Evolutionary conservation across 176 grass and related monocot species (phyloP).

Genomic region (Oryza glumipatula): DNA sequence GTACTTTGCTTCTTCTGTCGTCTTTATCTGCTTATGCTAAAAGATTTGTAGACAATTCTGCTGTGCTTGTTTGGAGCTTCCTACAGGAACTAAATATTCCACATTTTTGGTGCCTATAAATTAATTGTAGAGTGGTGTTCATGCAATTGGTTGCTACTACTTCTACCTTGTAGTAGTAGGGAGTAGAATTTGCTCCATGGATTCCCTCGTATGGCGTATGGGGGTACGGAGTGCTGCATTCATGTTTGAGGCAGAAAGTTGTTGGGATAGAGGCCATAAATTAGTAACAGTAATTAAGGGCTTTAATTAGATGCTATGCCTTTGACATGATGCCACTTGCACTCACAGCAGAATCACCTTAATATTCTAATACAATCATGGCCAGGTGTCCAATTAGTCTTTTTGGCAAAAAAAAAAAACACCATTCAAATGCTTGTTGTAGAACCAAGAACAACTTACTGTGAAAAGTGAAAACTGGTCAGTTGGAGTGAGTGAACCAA

Average conservation of each 20-base stretch:
- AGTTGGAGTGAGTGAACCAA: conserved; percentile 1
- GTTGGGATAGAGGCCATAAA: conserved; percentile 41
- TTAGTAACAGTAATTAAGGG: conserved; percentile 24
- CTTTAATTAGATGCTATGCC: not conserved
- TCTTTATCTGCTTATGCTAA: conserved; percentile 28
- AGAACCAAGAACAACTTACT: too few species aligned
- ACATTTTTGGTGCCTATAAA: not conserved
- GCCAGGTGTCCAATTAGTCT: not conserved
- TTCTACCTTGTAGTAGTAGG: not conserved
- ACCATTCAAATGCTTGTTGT: not conserved
- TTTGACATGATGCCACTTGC: conserved; percentile 24
- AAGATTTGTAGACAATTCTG: conserved; percentile 15
- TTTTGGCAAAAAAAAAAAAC: not conserved
- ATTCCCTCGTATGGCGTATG: not conserved
- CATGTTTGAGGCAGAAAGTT: conserved; percentile 28
- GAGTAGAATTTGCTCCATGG: not conserved
- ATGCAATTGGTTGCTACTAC: not conserved
- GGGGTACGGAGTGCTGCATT: conserved; percentile 19
- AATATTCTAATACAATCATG: conserved; percentile 25
- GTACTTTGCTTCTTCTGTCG: conserved; percentile 42
- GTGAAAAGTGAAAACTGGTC: not conserved
- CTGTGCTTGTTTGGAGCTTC: conserved; percentile 21
- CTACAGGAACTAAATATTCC: not conserved
- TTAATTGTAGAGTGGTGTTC: not conserved
- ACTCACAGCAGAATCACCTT: conserved; percentile 2